Base-by-base conservation (phyloP, 225 moss, liverwort and hornwort species). In the Pseudoscleropodium purum region DNA sequence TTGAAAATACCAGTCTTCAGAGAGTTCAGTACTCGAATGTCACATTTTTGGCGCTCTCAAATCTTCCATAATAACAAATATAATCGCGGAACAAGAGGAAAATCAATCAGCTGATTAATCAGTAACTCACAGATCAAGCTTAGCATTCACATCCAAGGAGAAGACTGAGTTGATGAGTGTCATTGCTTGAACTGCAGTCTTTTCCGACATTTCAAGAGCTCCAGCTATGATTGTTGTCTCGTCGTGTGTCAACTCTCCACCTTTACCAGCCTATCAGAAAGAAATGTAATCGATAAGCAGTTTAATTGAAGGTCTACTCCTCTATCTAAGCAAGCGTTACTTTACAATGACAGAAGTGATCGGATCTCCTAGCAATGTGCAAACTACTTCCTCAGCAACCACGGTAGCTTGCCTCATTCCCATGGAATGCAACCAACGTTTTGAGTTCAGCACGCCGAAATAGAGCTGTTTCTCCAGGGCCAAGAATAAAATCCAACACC, bases 181-280 rank as follows among this genome's bases (percentile, higher is more conserved):
- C 97, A 97, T 97, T 33, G 97, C 96, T 93, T 97, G 95, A 76
- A 93, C 92, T 41, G 96, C 95, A 79, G 92, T 97, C 95, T 97
- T 97, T 90, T 93, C 95, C 25, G 96, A 93, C 87, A 97, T 84
- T 88, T 97, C 97, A 91, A 97, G 90, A 89, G 97, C 97, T 88
- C 96, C 97, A 84, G 95, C 95, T 73, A 97, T 96, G 66, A 97
- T 97, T 73, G 95, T 97, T 57, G 97, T 97, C 90, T 97, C 97
- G 80, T 97, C 97, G 79, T 96, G 96, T 13, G 94, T 93, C 67
- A 97, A 95, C 83, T 97, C 97, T 33, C 97, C 97, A 87, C 97
- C 97, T 93, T 95, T 96, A 49, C 97, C 97, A 87, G 95, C 97
- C 97, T 97, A 87, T 77, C 77, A 15, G 37, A 79, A 89, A 75